Percentiles rank a stretch among this genome's conserved stretches.
These are phyloP conservation scores for Cercospora sojina DNA, from an alignment of 2,329 filamentous ascomycete species.

Conservation along the genomic window DNA sequence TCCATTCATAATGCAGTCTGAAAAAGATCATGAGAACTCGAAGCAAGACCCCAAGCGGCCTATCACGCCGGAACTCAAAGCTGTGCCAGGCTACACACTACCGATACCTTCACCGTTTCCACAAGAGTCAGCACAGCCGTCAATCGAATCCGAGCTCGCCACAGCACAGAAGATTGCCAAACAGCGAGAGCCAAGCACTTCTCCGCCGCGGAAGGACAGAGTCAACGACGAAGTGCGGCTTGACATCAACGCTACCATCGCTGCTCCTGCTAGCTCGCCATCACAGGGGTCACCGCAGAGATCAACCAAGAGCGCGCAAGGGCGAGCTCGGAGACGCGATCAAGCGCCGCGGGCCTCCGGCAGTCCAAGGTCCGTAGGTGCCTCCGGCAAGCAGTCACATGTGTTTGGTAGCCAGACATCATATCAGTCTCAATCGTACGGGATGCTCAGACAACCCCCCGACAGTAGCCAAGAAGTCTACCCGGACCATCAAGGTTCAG, in stretches of 20 bases:
- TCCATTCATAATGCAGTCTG: background rate
- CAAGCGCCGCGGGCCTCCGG: background rate
- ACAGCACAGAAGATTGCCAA: background rate
- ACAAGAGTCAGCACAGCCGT: conserved; percentile 14
- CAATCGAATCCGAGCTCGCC: background rate
- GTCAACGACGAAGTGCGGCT: conserved; percentile 7
- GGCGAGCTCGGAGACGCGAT: background rate
- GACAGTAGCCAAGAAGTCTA: conserved; percentile 1
- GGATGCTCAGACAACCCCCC: background rate
- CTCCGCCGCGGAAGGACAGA: background rate
- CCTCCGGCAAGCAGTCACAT: background rate
- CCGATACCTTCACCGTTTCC: conserved; percentile 40
- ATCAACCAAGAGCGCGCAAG: background rate
- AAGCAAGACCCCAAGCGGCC: conserved; percentile 22
- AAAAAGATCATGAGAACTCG: background rate
- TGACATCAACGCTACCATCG: conserved; percentile 13
- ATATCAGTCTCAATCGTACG: background rate
- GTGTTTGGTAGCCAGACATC: background rate
- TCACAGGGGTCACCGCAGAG: background rate
- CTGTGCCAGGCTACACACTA: conserved; percentile 33
- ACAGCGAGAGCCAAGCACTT: background rate
- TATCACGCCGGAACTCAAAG: conserved; percentile 34
- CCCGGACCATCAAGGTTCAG: conserved; percentile 12
- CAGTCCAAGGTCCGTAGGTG: background rate
- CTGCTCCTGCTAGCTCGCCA: conserved; percentile 8